Evolutionary conservation across 192 early-diverging fungal genomes (phyloP), one percentile per base, ranked within the genome.

Genomic region (Coemansia sp.): DNA sequence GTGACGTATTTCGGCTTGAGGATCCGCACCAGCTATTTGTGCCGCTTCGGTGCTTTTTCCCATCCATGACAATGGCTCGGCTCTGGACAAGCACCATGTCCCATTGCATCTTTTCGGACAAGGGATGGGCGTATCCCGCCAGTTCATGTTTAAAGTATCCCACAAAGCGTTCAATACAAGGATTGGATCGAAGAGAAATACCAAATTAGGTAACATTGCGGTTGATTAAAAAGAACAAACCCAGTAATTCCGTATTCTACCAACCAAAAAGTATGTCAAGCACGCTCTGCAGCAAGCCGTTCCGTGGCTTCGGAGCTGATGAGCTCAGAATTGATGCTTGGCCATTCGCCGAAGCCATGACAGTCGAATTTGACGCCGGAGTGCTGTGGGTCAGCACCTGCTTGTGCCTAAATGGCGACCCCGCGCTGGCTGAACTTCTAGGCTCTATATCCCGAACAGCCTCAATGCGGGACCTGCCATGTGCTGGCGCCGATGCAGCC

Each of bases 191-290:
- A 32, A 32, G 29, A 5, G 29, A 15, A 43, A 43, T 14, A 43
- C 41, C 12, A 3, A 15, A 43, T 43, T 11, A 11, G 41, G 41
- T 43, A 43, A 43, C 41, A 43, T 3, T 43, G 15, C 41, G 41
- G 41, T 11, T 15, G 15, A 43, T 15, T 43, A 43, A 11, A 15
- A 43, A 43, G 29, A 32, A 32, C 29, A 32, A 32, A 32, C 4
- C 29, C 29, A 32, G 29, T 32, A 43, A 43, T 8, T 11, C 3
- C 15, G 0, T 43, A 15, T 43, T 45, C 58, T 21, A 79, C 76
- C 76, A 79, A 1, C 76, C 76, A 59, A 79, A 79, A 47, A 79
- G 47, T 35, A 80, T 70, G 54, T 80, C 77, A 10, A 74, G 39
- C 45, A 68, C 72, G 35, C 70, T 80, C 64, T 80, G 77, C 35